Evolutionary conservation across 2,329 filamentous ascomycete species (phyloP), one percentile per base, ranked within the genome.

Genomic region (Calonectria crousiana): DNA sequence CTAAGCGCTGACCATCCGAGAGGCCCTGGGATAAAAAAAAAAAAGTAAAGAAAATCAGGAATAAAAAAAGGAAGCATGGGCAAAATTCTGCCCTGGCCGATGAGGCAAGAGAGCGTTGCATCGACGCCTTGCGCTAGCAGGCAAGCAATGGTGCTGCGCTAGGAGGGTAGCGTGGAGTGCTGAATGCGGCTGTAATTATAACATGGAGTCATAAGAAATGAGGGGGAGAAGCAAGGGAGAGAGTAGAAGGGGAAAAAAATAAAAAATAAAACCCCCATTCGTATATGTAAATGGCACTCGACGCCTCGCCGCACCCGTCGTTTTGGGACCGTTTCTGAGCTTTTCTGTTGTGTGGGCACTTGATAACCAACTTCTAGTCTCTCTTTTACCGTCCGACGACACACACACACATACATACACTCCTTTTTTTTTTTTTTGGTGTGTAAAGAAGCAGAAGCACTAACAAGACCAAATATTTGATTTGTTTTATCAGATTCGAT

Each of bases 111-210:
- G 38, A 62, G 56, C 56, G 56, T 62, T 41, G 36, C 56, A 62
- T 62, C 56, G 34, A 62, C 56, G 56, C 56, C 56, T 62, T 62
- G 30, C 56, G 56, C 56, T 62, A 62, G 26, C 56, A 26, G 38
- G 56, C 56, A 62, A 20, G 56, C 56, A 41, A 30, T 38, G 56
- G 56, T 23, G 36, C 56, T 62, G 56, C 56, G 34, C 56, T 62
- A 62, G 56, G 38, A 62, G 8, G 14, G 56, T 41, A 36, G 56
- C 56, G 56, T 62, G 56, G 56, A 26, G 56, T 60, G 56, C 34
- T 62, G 56, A 62, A 62, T 62, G 56, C 56, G 36, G 56, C 56
- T 62, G 56, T 62, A 62, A 62, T 62, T 62, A 62, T 49, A 65
- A 16, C 60, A 65, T 65, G 60, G 60, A 65, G 41, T 65, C 60